These are phyloP conservation scores for Beauveria medogensis DNA, from an alignment of 2,329 filamentous ascomycete species.

Conservation along the genomic window DNA sequence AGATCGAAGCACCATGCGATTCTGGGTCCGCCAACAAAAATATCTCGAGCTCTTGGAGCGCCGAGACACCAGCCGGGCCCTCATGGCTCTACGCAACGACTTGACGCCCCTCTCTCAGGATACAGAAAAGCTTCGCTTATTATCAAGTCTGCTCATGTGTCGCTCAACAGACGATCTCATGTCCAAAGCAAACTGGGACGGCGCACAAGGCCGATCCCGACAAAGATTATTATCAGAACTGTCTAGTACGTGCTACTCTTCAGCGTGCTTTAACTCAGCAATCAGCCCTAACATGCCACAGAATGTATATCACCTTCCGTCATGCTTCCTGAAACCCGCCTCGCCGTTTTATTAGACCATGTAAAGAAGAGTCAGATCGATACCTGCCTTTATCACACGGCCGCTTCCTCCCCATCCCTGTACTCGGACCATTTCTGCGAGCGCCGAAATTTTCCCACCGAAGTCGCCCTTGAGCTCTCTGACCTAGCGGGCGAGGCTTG, in stretches of 20 bases:
- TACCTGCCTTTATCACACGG: conserved; percentile 84
- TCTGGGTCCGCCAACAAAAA: conserved; percentile 86
- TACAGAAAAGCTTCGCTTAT: conserved; percentile 64
- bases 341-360: conserved; percentile 72
- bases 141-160: conserved; percentile 91
- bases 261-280: background rate
- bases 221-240: conserved; percentile 68
- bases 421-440: conserved; percentile 87
- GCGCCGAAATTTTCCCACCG: conserved; percentile 67
- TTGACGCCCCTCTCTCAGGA: conserved; percentile 80
- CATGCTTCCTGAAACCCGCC: conserved; percentile 89
- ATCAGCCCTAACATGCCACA: conserved; percentile 25
- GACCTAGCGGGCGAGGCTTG: conserved; percentile 80
- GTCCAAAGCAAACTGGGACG: conserved; percentile 75
- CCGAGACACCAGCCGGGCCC: conserved; percentile 62
- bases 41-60: conserved; percentile 83
- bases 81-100: conserved; percentile 79
- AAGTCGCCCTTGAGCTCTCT: conserved; percentile 60
- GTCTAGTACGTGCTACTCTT: conserved; percentile 55
- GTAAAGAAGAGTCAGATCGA: conserved; percentile 79
- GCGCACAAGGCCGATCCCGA: conserved; percentile 66
- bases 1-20: conserved; percentile 72
- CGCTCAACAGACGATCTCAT: conserved; percentile 68
- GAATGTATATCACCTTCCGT: conserved; percentile 89
- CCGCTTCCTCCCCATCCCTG: conserved; percentile 66